These are phyloP conservation scores for Pestalotiopsis sp. DNA, from an alignment of 2,329 filamentous ascomycete genomes.

Conservation along the genomic window DNA sequence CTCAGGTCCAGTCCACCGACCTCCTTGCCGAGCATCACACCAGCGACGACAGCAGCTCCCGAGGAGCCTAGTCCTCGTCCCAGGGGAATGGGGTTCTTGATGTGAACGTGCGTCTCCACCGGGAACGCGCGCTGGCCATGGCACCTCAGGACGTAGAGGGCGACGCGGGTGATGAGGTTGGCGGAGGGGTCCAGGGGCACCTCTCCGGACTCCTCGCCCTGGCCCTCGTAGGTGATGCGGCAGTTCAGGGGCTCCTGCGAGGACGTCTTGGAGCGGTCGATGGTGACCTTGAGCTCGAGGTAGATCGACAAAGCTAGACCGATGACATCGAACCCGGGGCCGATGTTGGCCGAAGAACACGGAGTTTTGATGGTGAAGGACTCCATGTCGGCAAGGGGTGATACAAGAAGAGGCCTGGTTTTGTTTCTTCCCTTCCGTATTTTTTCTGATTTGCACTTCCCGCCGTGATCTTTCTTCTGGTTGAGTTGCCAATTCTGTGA, in stretches of 20 bases:
- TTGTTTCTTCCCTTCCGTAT: neutral
- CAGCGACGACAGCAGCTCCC: slow-evolving; percentile 91
- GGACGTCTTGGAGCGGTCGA: slow-evolving; percentile 59
- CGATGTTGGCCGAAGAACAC: slow-evolving; percentile 96
- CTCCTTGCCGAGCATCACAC: slow-evolving; percentile 90
- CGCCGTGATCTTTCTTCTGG: neutral
- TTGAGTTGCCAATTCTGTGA: neutral
- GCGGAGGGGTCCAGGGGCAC: slow-evolving; percentile 82
- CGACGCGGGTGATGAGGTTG: slow-evolving; percentile 93
- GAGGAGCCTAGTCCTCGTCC: slow-evolving; percentile 93
- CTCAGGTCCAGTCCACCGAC: slow-evolving; percentile 78
- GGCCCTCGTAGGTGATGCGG: slow-evolving; percentile 86
- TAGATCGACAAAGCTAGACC: slow-evolving; percentile 92
- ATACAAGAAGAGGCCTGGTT: neutral
- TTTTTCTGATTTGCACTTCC: neutral
- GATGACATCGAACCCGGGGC: slow-evolving; percentile 96
- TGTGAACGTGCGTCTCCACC: slow-evolving; percentile 84
- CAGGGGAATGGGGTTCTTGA: slow-evolving; percentile 93
- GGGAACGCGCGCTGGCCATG: slow-evolving; percentile 87
- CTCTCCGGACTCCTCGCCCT: slow-evolving; percentile 69
- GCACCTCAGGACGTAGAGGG: slow-evolving; percentile 92
- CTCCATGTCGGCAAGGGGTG: slow-evolving; percentile 41
- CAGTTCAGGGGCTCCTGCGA: slow-evolving; percentile 77
- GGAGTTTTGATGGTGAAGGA: slow-evolving; percentile 78
- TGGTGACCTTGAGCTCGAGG: slow-evolving; percentile 83